Base-by-base conservation (phyloP, 2,329 filamentous ascomycete species). In the Onygena corvina region DNA sequence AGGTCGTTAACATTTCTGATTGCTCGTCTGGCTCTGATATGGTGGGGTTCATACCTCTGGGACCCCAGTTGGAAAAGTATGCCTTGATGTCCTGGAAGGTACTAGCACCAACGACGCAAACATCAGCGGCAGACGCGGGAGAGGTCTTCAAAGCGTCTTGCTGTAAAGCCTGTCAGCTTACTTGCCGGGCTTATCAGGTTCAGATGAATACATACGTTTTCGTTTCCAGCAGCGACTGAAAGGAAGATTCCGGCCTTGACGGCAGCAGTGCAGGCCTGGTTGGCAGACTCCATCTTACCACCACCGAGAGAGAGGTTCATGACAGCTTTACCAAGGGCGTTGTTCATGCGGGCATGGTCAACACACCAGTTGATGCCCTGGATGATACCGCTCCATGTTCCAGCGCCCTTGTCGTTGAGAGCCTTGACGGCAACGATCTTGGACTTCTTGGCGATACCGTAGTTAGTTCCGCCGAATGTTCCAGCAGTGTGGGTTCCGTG, bases 371-470 rank as follows among this genome's bases (percentile, higher is more conserved):
- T 57, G 58, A 77, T 73, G 12, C 72, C 76, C 18, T 66, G 60
- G 53, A 78, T 68, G 53, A 74, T 71, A 55, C 67, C 66, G 21
- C 65, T 63, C 45, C 64, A 66, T n/a, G 64, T 68, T 25, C 74
- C 74, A 36, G 64, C 64, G 38, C 71, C 70, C 7, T 69, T 58
- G 21, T 62, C 64, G 44, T 67, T 67, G 16, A 75, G 66, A 52
- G 64, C 72, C 60, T 75, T 76, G 50, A 79, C 71, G 44, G 72
- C 72, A 29, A 68, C 55, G 14, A 69, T 50, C 18, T 53, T 61
- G 27, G 65, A 59, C 50, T 61, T 61, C 56, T 67, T 67, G 20
- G 66, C 60, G 49, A 69, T 56, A 48, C 66, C 66, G 46, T 60
- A 67, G 4, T 56, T 61, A 23, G 53, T 58, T n/a, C 59, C 59